Evolutionary conservation across 495 filamentous ascomycete species (phyloP).

Genomic region (Neurospora sp.): DNA sequence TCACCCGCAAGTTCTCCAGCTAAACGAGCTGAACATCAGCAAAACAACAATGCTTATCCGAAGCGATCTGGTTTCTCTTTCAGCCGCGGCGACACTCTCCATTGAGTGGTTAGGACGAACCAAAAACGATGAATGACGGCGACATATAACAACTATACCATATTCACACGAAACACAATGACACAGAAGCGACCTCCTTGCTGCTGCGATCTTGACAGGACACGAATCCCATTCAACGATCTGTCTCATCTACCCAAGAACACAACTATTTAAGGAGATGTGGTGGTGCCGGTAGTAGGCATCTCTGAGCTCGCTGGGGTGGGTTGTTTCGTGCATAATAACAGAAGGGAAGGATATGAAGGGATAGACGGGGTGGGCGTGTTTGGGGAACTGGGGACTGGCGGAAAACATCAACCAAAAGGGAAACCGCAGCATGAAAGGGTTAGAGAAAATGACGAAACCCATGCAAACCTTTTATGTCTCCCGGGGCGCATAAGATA

Average conservation of each 20-base stretch:
- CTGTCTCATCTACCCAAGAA: not conserved
- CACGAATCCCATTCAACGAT: not conserved
- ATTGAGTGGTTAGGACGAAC: not conserved
- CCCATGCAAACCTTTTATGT: not conserved
- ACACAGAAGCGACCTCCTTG: not conserved
- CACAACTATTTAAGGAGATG: not conserved
- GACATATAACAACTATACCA: not conserved
- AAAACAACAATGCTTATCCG: not conserved
- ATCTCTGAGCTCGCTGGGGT: not conserved
- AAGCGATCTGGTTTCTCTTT: not conserved
- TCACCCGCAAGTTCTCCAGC: conserved; percentile 82
- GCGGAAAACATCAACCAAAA: not conserved
- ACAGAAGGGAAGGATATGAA: not conserved
- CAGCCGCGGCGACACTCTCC: not conserved
- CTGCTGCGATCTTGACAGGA: not conserved
- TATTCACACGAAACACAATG: not conserved
- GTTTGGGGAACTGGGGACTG: not conserved
- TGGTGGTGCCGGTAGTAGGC: not conserved
- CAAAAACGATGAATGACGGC: not conserved
- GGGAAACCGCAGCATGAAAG: not conserved
- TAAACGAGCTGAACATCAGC: conserved; percentile 20
- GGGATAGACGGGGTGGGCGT: not conserved
- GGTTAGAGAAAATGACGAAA: not conserved
- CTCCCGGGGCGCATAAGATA: not conserved
- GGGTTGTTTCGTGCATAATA: not conserved